Percentiles rank a stretch among this genome's conserved stretches.
Conservation (phyloP, 768 basidiomycete genomes). For the Boletus sensibilis region DNA sequence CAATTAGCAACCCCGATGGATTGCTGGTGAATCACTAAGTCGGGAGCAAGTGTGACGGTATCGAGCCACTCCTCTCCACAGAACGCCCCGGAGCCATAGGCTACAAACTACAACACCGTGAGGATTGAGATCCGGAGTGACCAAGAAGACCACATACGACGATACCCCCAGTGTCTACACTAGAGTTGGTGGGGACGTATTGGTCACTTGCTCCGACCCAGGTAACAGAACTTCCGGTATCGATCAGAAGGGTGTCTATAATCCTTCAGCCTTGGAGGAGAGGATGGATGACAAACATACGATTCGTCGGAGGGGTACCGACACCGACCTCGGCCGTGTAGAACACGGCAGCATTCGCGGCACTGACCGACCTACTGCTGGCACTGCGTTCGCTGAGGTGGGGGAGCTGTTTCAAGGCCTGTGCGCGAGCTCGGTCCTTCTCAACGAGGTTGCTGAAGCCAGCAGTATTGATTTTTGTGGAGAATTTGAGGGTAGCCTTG, state of each 20-base stretch:
- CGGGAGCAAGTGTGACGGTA: constrained; percentile 6
- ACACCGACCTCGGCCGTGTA: constrained; percentile 34
- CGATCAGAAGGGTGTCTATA: constrained; percentile 30
- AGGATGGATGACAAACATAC: constrained; percentile 15
- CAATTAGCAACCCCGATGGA: constrained; percentile 36
- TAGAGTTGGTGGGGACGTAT: constrained; percentile 21
- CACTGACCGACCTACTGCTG: background rate
- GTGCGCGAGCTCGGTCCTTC: constrained; percentile 23
- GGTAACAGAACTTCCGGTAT: constrained; percentile 35
- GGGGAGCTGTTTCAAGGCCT: constrained; percentile 1
- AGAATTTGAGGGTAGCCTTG: constrained; percentile 15
- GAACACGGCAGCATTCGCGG: constrained; percentile 23
- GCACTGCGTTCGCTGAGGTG: background rate
- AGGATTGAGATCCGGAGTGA: background rate
- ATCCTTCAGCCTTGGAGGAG: background rate
- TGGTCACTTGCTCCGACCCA: constrained; percentile 29
- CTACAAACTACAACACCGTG: background rate
- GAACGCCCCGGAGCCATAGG: constrained; percentile 3
- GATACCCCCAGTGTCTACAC: constrained; percentile 16
- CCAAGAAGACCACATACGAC: constrained; percentile 19
- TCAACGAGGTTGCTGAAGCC: constrained; percentile 17
- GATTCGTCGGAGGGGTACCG: constrained; percentile 27
- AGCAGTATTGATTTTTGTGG: constrained; percentile 8
- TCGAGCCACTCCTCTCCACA: constrained; percentile 17
- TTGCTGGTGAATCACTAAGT: constrained; percentile 24